Evolutionary conservation across 495 filamentous ascomycete genomes (phyloP), one percentile per base, ranked within the genome.

Genomic region (Daldinia concentrica): DNA sequence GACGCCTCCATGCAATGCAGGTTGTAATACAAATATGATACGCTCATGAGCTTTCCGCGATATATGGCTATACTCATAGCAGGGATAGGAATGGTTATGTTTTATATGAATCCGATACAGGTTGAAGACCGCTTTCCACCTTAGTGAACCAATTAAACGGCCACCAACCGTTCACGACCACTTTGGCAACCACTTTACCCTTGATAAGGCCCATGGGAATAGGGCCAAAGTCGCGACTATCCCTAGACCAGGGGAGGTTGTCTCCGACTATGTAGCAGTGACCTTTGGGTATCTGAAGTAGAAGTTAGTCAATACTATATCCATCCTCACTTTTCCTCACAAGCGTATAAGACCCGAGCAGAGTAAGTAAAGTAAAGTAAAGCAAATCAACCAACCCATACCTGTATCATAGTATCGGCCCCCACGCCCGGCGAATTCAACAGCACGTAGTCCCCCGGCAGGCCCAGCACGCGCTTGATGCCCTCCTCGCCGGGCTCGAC

Each of bases 211-310:
- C 94, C 79, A 98, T 80, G 12, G 95, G 94, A 19, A 99, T 73
- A 0, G 95, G 93, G 0, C 95, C 95, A 80, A 90, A 97, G 34
- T 86, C 82, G 71, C 95, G 88, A 62, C 93, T 97, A 82, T 99
- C 95, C 54, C 91, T 82, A 34, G 93, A 97, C 76, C 85, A 90
- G 11, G 87, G 86, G 52, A 95, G 75, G 79, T 98, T 98, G 76
- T 99, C 95, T 4, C 95, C 95, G 1, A 87, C 87, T 9, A 97
- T 79, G 86, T 92, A 98, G 72, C 92, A 93, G 83, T 98, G 95
- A 8, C 95, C 95, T 72, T 90, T 83, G 0, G 95, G 95, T 14
- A 98, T 89, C 93, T 95, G 29, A 6, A 36, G 7, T 6, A n/a
- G 2, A 11, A 36, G 34, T 19, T 52, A 12, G 26, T 15, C 22